Evolutionary conservation across 805 yeast genomes (phyloP).

Genomic region (Hyphopichia homilentoma): DNA sequence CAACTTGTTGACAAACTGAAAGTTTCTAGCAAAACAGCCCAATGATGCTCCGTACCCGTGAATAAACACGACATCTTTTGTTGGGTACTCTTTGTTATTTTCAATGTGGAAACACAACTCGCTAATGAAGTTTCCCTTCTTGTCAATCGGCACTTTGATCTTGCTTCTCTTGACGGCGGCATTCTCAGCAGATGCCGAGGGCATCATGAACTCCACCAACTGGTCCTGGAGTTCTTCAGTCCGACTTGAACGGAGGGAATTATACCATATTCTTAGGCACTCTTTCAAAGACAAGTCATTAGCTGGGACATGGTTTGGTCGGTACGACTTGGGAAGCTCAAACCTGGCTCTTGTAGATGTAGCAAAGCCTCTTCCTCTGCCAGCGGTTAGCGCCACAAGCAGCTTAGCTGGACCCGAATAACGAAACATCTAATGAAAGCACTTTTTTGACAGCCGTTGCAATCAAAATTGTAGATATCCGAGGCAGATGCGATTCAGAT

Average conservation of each 20-base stretch:
- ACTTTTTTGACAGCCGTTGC: too few species aligned
- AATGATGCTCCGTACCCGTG: constrained; percentile 58
- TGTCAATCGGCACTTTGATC: constrained; percentile 15
- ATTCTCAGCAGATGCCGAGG: constrained; percentile 18
- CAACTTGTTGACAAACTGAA: constrained; percentile 35
- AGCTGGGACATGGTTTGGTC: constrained; percentile 8
- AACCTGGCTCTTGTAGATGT: constrained; percentile 6
- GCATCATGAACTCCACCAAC: constrained; percentile 32
- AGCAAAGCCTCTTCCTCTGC: too few species aligned
- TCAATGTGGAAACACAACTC: constrained; percentile 29
- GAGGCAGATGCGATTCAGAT: too few species aligned
- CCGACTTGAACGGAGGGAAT: constrained; percentile 19
- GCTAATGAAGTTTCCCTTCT: constrained; percentile 24
- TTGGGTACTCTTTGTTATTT: constrained; percentile 17
- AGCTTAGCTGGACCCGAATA: too few species aligned
- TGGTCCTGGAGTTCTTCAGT: constrained; percentile 30
- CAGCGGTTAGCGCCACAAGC: too few species aligned
- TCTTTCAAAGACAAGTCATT: constrained; percentile 11
- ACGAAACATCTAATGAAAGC: too few species aligned
- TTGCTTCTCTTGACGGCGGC: constrained; percentile 14
- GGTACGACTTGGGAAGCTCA: constrained; percentile 13
- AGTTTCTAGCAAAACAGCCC: constrained; percentile 55
- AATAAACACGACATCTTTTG: constrained; percentile 46
- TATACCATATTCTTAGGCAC: constrained; percentile 18
- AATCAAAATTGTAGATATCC: too few species aligned